A percentile compares a stretch with the other conserved stretches of the same genome.
Conservation (phyloP, 768 basidiomycete species). For the Collybiopsis confluens region DNA sequence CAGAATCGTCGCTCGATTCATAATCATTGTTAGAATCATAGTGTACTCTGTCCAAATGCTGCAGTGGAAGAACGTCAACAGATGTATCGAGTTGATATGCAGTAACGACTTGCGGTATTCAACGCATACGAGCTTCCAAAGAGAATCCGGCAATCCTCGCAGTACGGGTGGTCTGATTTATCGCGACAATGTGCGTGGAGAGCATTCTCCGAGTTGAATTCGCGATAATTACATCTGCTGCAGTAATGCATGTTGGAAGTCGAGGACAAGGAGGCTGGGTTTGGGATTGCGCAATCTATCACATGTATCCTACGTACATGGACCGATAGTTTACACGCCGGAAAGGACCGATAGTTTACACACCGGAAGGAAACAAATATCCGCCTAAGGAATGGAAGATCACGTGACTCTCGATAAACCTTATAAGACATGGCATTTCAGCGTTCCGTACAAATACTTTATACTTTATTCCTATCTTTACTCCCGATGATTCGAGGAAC, state of each 20-base stretch:
- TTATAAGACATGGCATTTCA: too few relatives aligned
- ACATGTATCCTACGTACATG: too few relatives aligned
- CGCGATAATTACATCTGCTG: not conserved
- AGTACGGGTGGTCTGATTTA: constrained; percentile 15
- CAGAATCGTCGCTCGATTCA: constrained; percentile 1
- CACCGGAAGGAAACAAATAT: too few relatives aligned
- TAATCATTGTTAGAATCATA: constrained; percentile 3
- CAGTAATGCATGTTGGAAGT: constrained; percentile 14
- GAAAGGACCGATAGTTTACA: too few relatives aligned
- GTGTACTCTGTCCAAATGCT: not conserved
- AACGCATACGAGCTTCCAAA: constrained; percentile 14
- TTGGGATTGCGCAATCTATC: too few relatives aligned
- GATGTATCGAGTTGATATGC: not conserved
- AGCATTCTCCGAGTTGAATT: constrained; percentile 12
- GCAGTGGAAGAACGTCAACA: not conserved
- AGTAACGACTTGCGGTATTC: constrained; percentile 9
- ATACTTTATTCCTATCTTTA: too few relatives aligned
- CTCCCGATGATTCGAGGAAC: too few relatives aligned
- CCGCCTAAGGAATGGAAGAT: too few relatives aligned
- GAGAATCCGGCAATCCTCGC: constrained; percentile 16
- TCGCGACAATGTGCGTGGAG: constrained; percentile 18
- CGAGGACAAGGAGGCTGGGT: too few relatives aligned
- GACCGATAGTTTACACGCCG: too few relatives aligned
- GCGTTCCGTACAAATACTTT: too few relatives aligned
- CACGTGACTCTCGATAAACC: too few relatives aligned